phyloP scores from a whole-genome alignment of 371 early-diverging fungal species.

The Fennellomyces sp. region DNA sequence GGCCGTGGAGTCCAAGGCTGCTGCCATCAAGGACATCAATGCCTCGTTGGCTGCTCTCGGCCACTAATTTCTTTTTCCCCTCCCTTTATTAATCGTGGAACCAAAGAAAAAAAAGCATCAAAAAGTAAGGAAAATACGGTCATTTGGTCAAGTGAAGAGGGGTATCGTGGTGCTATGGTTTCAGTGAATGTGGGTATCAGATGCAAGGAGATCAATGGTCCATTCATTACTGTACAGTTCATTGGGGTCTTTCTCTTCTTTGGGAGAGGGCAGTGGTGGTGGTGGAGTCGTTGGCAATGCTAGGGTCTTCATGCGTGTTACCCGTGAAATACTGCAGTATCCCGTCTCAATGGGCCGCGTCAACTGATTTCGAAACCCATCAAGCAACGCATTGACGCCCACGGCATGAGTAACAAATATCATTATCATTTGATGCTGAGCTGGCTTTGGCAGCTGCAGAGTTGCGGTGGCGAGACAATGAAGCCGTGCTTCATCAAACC shows the following conservation, averaged over 20 bases:
- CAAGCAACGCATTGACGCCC: conserved; percentile 47
- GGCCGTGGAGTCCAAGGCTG: conserved; percentile 46
- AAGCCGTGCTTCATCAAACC: conserved; percentile 24
- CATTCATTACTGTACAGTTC: conserved; percentile 18
- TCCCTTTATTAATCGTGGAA: not conserved
- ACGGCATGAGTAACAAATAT: conserved; percentile 45
- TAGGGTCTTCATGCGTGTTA: conserved; percentile 8
- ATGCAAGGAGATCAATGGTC: conserved; percentile 20
- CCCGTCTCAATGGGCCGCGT: conserved; percentile 35
- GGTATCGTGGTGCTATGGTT: too few relatives aligned
- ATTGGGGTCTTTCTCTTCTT: conserved; percentile 7
- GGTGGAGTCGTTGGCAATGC: not conserved
- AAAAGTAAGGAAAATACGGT: not conserved
- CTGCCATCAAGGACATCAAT: conserved; percentile 44
- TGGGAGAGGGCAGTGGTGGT: not conserved
- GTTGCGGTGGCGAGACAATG: conserved; percentile 17
- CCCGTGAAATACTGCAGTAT: conserved; percentile 37
- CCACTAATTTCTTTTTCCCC: conserved; percentile 30
- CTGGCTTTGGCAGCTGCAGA: not conserved
- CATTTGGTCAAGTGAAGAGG: too few relatives aligned
- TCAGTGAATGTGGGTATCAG: conserved; percentile 18
- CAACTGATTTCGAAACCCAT: conserved; percentile 32
- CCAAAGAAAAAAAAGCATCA: not conserved
- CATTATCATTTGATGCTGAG: conserved; percentile 2
- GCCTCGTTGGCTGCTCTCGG: conserved; percentile 40